These are phyloP conservation scores for Linanthus parryae DNA, from an alignment of 148 eudicot genomes.

Conservation along the genomic window DNA sequence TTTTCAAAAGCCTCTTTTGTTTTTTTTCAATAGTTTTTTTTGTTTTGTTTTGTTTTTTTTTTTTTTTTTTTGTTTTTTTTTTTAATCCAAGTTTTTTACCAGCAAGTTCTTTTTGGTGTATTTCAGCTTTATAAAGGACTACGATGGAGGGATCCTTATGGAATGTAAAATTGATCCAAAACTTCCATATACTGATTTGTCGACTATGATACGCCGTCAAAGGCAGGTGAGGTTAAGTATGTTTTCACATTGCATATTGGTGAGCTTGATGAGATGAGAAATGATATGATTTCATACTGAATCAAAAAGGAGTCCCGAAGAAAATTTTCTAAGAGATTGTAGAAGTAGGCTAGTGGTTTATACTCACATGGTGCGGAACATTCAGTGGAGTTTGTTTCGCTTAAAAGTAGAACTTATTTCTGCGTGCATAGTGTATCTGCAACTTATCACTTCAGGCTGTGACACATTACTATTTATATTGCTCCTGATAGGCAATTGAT, in stretches of 20 bases:
- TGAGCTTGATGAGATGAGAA: background rate
- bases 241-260: background rate
- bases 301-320: background rate
- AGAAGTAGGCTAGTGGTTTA: too few relatives aligned
- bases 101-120: background rate
- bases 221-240: conserved; percentile 51
- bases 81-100: background rate
- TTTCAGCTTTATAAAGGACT: conserved; percentile 89
- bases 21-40: background rate
- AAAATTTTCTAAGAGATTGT: too few relatives aligned
- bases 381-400: background rate
- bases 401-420: too few relatives aligned
- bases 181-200: conserved; percentile 96
- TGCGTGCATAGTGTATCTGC: background rate
- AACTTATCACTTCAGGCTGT: conserved; percentile 3
- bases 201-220: conserved; percentile 89
- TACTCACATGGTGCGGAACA: background rate
- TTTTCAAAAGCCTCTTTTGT: background rate
- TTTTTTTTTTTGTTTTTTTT: background rate
- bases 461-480: conserved; percentile 9
- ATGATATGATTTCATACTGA: background rate
- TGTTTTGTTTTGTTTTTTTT: background rate
- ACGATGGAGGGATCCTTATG: conserved; percentile 98
- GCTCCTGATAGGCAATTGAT: conserved; percentile 71
- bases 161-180: conserved; percentile 96